Evolutionary conservation across 768 basidiomycete species (phyloP).

Genomic region (Obba rivulosa): DNA sequence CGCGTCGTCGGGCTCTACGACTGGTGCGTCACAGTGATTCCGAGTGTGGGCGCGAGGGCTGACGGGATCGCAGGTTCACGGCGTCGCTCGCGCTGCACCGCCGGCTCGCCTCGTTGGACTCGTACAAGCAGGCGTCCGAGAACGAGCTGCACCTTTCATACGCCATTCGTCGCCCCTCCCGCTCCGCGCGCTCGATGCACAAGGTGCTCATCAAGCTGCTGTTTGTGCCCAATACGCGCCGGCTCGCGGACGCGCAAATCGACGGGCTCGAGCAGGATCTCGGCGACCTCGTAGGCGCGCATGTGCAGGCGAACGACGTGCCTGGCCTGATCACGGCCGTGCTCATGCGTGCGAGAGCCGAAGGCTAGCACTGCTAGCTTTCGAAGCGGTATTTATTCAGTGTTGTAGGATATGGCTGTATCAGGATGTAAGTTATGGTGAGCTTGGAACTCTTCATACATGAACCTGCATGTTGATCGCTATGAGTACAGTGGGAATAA

Average conservation of each 20-base stretch:
- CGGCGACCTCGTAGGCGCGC: constrained; percentile 54
- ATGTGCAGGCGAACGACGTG: constrained; percentile 60
- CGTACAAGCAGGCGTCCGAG: constrained; percentile 57
- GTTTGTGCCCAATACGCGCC: constrained; percentile 65
- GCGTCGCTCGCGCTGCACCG: constrained; percentile 63
- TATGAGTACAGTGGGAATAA: too few species aligned
- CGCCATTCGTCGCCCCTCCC: constrained; percentile 30
- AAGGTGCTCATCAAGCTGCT: constrained; percentile 51
- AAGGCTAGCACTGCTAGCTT: not conserved
- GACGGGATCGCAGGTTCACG: constrained; percentile 49
- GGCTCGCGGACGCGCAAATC: constrained; percentile 55
- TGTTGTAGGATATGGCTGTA: too few species aligned
- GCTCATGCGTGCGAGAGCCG: constrained; percentile 40
- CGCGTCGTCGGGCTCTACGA: constrained; percentile 62
- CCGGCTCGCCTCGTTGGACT: constrained; percentile 52
- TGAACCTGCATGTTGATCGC: too few species aligned
- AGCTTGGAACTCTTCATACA: too few species aligned
- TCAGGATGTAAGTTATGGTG: too few species aligned
- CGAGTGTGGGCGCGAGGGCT: not conserved
- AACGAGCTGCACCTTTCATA: constrained; percentile 77
- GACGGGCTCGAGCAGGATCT: constrained; percentile 49
- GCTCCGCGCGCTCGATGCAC: constrained; percentile 18
- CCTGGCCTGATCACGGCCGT: constrained; percentile 60
- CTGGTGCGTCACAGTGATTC: constrained; percentile 41
- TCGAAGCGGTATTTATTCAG: too few species aligned